These are phyloP conservation scores for Suhomyces taliae DNA, from an alignment of 1,139 yeast species.

Conservation along the genomic window DNA sequence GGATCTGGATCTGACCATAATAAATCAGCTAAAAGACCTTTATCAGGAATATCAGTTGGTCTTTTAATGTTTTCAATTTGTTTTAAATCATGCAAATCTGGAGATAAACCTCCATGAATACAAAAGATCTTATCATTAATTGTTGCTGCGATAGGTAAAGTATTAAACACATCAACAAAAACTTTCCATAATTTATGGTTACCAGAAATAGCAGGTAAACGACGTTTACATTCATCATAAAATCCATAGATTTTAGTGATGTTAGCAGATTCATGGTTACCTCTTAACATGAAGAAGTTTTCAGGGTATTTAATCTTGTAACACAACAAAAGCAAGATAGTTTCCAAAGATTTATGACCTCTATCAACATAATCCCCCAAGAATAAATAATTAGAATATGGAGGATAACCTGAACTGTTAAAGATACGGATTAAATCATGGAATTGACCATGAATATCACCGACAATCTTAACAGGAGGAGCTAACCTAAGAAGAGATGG, in stretches of 20 bases:
- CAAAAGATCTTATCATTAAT: constrained; percentile 84
- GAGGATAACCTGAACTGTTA: constrained; percentile 79
- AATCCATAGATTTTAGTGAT: constrained; percentile 85
- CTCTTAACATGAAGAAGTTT: constrained; percentile 78
- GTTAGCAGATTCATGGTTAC: constrained; percentile 84
- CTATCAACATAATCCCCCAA: constrained; percentile 87
- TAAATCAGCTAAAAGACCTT: constrained; percentile 76
- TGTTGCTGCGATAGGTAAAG: constrained; percentile 83
- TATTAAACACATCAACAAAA: constrained; percentile 80
- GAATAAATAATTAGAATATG: constrained; percentile 73
- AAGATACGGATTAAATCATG: constrained; percentile 72
- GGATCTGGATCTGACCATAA: constrained; percentile 89
- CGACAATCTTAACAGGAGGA: constrained; percentile 85
- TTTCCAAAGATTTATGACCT: constrained; percentile 80
- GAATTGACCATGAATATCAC: constrained; percentile 86
- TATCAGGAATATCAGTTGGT: constrained; percentile 87
- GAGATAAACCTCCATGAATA: constrained; percentile 89
- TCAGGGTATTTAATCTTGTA: constrained; percentile 82
- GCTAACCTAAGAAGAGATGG: constrained; percentile 75
- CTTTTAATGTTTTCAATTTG: constrained; percentile 72
- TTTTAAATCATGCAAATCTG: constrained; percentile 61
- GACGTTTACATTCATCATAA: constrained; percentile 83
- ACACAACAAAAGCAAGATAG: constrained; percentile 68
- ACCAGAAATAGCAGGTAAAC: constrained; percentile 53
- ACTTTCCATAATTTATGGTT: constrained; percentile 66